A percentile compares a stretch with the other conserved stretches of the same genome.
Conservation (phyloP, 1,139 yeast species). For the Pneumocystis oryctolagi region DNA sequence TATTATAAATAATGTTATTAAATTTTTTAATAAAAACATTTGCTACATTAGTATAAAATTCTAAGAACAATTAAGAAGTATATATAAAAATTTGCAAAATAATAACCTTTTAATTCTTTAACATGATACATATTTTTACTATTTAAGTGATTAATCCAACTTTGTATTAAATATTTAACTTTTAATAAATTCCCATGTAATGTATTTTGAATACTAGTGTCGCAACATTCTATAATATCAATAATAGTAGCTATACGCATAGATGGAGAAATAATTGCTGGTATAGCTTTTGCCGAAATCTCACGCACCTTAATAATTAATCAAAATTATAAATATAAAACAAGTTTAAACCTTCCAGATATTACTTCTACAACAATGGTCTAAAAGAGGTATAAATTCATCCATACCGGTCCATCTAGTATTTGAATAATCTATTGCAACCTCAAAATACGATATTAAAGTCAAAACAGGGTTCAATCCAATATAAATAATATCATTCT, state of each 20-base stretch:
- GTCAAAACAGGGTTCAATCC: slow-evolving; percentile 56
- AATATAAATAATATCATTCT: slow-evolving; percentile 4
- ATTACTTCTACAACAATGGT: slow-evolving; percentile 34
- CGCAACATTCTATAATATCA: slow-evolving; percentile 3
- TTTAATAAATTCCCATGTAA: slow-evolving; percentile 11
- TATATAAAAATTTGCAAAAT: neutral
- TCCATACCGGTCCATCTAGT: slow-evolving; percentile 21
- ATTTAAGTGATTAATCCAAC: neutral
- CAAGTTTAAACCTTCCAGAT: slow-evolving; percentile 43
- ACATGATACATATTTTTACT: neutral
- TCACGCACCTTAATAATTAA: slow-evolving; percentile 38
- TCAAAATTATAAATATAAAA: neutral
- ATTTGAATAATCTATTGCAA: slow-evolving; percentile 35
- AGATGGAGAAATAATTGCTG: slow-evolving; percentile 29
- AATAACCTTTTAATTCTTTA: neutral
- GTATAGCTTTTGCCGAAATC: slow-evolving; percentile 60
- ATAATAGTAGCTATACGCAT: slow-evolving; percentile 5
- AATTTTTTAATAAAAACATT: neutral
- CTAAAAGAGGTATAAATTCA: slow-evolving; percentile 36
- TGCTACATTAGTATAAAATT: neutral
- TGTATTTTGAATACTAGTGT: slow-evolving; percentile 6
- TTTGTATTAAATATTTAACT: slow-evolving; percentile 4
- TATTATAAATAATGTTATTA: neutral
- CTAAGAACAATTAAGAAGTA: neutral
- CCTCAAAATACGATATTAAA: slow-evolving; percentile 51